Conservation (phyloP, 78 protist genomes). For the Paratrimastix pyriformis region DNA sequence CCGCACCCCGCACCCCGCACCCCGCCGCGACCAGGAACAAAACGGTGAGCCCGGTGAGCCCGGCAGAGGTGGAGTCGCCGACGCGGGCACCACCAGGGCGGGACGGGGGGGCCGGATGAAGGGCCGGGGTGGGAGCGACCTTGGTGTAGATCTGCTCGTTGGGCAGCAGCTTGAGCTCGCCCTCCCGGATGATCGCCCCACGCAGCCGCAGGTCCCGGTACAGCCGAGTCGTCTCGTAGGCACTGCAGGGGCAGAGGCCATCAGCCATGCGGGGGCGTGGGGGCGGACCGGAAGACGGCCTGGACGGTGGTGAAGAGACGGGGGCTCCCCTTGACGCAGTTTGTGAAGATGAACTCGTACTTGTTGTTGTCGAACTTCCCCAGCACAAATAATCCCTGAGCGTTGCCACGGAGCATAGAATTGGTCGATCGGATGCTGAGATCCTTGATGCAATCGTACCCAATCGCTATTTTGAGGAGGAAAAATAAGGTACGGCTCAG, state of each 20-base stretch:
- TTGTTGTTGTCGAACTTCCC: constrained; percentile 22
- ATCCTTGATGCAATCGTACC: constrained; percentile 31
- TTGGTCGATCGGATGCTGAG: constrained; percentile 39
- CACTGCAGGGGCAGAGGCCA: constrained; percentile 1
- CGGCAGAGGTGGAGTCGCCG: no score
- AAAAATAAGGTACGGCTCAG: background rate
- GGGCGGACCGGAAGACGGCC: constrained; percentile 38
- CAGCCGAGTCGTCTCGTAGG: constrained; percentile 58
- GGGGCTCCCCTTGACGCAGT: constrained; percentile 30
- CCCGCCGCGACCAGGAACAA: no score
- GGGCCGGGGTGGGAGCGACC: background rate
- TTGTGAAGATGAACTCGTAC: constrained; percentile 68
- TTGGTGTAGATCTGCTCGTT: constrained; percentile 36
- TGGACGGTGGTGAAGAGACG: constrained; percentile 70
- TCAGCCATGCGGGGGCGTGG: background rate
- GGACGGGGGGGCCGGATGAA: background rate
- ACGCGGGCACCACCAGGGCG: background rate
- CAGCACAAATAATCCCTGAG: constrained; percentile 40
- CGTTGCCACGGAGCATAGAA: constrained; percentile 42
- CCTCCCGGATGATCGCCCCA: constrained; percentile 49
- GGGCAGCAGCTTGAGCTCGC: constrained; percentile 41
- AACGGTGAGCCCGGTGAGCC: no score
- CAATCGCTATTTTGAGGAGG: constrained; percentile 32
- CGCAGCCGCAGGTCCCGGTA: constrained; percentile 66
- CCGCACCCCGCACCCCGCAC: no score